A percentile compares a stretch with the other conserved stretches of the same genome.
phyloP scores from a whole-genome alignment of 2,329 filamentous ascomycete genomes.

The Calonectria hawksworthii region DNA sequence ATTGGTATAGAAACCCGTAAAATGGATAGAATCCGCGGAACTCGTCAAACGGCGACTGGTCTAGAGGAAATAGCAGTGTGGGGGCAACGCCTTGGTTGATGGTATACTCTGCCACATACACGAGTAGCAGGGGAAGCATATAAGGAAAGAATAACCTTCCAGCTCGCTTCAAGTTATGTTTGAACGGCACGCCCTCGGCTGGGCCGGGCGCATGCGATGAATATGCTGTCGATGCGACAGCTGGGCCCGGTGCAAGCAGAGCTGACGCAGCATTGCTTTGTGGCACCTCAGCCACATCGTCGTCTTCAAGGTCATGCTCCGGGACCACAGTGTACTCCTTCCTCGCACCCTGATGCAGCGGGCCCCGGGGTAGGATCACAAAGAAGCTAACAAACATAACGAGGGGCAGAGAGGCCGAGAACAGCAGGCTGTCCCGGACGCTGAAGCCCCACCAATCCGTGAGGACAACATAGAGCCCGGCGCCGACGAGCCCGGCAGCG shows the following conservation, averaged over 20 bases:
- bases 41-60: slow-evolving; percentile 81
- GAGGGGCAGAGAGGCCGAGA: slow-evolving; percentile 82
- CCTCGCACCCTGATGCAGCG: slow-evolving; percentile 64
- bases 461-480: slow-evolving; percentile 87
- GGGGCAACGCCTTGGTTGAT: slow-evolving; percentile 97
- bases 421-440: slow-evolving; percentile 80
- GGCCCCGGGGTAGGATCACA: slow-evolving; percentile 78
- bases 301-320: slow-evolving; percentile 56
- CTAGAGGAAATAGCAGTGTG: slow-evolving; percentile 87
- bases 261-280: slow-evolving; percentile 61
- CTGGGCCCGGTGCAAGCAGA: slow-evolving; percentile 61
- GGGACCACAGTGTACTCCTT: slow-evolving; percentile 70
- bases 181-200: slow-evolving; percentile 52
- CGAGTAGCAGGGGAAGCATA: slow-evolving; percentile 92
- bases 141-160: slow-evolving; percentile 79
- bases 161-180: slow-evolving; percentile 74
- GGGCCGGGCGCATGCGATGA: slow-evolving; percentile 47
- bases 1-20: slow-evolving; percentile 94
- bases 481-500: slow-evolving; percentile 87
- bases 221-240: slow-evolving; percentile 57
- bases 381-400: slow-evolving; percentile 93
- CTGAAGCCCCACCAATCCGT: slow-evolving; percentile 85
- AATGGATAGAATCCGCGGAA: slow-evolving; percentile 94
- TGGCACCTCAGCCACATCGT: slow-evolving; percentile 52
- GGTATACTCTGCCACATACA: slow-evolving; percentile 96